Evolutionary conservation across 106 monocot species (phyloP).

Genomic region (Iris macrosiphon): DNA sequence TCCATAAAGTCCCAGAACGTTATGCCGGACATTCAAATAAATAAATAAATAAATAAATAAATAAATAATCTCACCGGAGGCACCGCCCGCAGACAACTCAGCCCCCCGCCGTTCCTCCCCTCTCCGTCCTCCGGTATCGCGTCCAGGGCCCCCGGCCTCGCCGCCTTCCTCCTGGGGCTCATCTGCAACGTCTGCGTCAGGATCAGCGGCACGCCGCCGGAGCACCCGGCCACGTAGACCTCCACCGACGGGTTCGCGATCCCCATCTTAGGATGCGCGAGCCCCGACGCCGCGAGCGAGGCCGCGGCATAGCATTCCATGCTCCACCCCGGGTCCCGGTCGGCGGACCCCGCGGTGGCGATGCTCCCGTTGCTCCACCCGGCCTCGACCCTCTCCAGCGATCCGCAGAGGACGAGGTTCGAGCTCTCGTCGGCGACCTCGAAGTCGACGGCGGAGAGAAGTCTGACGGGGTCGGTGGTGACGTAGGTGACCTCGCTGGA

Average conservation of each 20-base stretch:
- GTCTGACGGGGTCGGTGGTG: constrained; percentile 49
- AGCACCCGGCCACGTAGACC: constrained; percentile 85
- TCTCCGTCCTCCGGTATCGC: constrained; percentile 72
- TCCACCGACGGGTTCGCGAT: constrained; percentile 49
- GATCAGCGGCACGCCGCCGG: constrained; percentile 52
- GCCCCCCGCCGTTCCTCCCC: no score
- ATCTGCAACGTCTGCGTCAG: constrained; percentile 61
- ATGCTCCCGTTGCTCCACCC: constrained; percentile 41
- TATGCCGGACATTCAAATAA: no score
- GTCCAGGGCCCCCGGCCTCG: constrained; percentile 36
- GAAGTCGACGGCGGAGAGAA: constrained; percentile 54
- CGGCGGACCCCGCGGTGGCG: neutral
- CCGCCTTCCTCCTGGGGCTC: constrained; percentile 38
- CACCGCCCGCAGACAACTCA: no score
- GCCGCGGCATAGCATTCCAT: constrained; percentile 64
- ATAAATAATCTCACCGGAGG: no score
- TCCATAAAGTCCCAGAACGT: no score
- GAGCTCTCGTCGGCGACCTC: constrained; percentile 41
- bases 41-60: no score
- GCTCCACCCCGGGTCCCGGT: constrained; percentile 62
- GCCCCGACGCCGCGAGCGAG: constrained; percentile 16
- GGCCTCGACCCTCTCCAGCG: constrained; percentile 56
- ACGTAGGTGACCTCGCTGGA: constrained; percentile 59
- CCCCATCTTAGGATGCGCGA: constrained; percentile 32
- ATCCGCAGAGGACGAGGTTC: constrained; percentile 54